These are phyloP conservation scores for Daldinia childiae DNA, from an alignment of 495 filamentous ascomycete species.

Conservation along the genomic window DNA sequence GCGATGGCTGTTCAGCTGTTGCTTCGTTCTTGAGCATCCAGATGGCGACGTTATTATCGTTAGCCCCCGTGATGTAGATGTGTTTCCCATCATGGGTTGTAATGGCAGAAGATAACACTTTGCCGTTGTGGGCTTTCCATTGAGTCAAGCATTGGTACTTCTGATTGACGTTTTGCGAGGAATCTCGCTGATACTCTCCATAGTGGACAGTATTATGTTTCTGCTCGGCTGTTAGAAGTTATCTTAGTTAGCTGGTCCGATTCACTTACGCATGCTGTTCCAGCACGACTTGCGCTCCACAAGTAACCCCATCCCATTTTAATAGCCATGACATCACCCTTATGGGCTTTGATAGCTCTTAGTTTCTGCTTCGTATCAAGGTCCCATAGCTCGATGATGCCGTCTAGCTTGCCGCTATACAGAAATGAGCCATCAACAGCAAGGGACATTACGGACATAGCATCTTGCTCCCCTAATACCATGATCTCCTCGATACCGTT, in stretches of 20 bases:
- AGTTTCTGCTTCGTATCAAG: slow-evolving; percentile 92
- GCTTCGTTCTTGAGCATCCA: slow-evolving; percentile 80
- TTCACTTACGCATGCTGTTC: slow-evolving; percentile 75
- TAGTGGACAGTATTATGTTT: slow-evolving; percentile 68
- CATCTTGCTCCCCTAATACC: slow-evolving; percentile 78
- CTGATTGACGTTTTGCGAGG: slow-evolving; percentile 78
- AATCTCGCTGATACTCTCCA: slow-evolving; percentile 56
- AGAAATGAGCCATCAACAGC: slow-evolving; percentile 87
- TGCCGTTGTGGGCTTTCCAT: slow-evolving; percentile 87
- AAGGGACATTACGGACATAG: slow-evolving; percentile 81
- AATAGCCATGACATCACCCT: slow-evolving; percentile 85
- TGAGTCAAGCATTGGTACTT: slow-evolving; percentile 83
- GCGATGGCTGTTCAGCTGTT: slow-evolving; percentile 44
- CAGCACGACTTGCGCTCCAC: slow-evolving; percentile 83
- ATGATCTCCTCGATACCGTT: slow-evolving; percentile 68
- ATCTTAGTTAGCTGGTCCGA: neutral
- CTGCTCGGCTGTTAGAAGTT: slow-evolving; percentile 45
- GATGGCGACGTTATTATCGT: slow-evolving; percentile 85
- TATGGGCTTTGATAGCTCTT: slow-evolving; percentile 79
- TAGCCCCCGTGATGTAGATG: slow-evolving; percentile 93
- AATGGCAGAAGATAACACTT: slow-evolving; percentile 86
- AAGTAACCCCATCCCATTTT: slow-evolving; percentile 83
- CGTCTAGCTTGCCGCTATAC: slow-evolving; percentile 87
- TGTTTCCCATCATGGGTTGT: slow-evolving; percentile 71
- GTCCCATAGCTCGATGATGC: slow-evolving; percentile 97